Evolutionary conservation across 176 grass and related monocot species (phyloP).

Genomic region (Juncus inflexus): DNA sequence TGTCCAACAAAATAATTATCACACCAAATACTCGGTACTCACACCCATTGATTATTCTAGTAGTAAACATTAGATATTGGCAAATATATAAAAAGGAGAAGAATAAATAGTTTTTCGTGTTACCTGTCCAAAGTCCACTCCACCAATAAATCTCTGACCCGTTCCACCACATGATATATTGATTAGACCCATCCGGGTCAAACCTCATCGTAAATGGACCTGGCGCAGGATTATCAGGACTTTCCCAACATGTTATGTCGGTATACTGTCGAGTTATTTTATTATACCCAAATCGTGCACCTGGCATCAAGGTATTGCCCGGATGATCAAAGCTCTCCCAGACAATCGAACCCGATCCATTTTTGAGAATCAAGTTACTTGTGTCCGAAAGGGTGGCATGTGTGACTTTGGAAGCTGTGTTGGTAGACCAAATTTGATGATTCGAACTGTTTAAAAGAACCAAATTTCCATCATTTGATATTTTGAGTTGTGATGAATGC

Average conservation of each 20-base stretch:
- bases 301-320: too few relatives aligned
- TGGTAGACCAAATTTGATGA: conserved; percentile 41
- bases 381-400: conserved; percentile 25
- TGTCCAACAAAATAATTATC: too few relatives aligned
- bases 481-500: conserved; percentile 16
- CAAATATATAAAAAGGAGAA: too few relatives aligned
- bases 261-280: background rate
- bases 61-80: too few relatives aligned
- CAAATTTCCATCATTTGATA: conserved; percentile 37
- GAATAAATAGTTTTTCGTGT: too few relatives aligned
- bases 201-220: conserved; percentile 33
- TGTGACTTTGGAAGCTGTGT: background rate
- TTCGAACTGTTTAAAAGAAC: conserved; percentile 26
- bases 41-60: too few relatives aligned
- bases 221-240: conserved; percentile 31
- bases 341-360: too few relatives aligned
- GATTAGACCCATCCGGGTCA: background rate
- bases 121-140: conserved; percentile 36
- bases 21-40: too few relatives aligned
- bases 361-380: background rate
- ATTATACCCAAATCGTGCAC: conserved; percentile 21
- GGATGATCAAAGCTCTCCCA: too few relatives aligned
- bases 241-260: conserved; percentile 25
- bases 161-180: conserved; percentile 34
- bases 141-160: conserved; percentile 25